Evolutionary conservation across 2,329 filamentous ascomycete genomes (phyloP).

Genomic region (Chalaropsis thielavioides): DNA sequence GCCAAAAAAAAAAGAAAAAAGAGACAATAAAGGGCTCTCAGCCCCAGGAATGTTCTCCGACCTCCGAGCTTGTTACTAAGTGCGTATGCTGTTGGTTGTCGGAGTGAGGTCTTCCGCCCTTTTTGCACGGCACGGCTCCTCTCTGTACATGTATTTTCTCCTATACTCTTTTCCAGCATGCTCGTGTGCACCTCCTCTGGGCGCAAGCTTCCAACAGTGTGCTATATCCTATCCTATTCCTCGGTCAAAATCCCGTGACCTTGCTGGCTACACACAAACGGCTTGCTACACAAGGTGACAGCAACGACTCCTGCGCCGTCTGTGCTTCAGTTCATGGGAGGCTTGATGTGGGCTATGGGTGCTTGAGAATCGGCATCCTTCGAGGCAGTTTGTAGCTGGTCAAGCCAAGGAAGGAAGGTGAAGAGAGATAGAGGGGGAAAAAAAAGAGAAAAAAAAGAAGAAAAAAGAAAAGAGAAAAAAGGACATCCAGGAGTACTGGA

Average conservation of each 20-base stretch:
- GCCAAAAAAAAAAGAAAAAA: background rate
- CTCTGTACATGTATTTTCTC: too few species aligned
- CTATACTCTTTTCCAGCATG: too few species aligned
- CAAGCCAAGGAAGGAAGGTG: too few species aligned
- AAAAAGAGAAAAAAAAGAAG: too few species aligned
- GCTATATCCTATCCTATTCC: background rate
- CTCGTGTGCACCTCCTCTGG: background rate
- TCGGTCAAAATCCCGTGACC: background rate
- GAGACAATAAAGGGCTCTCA: background rate
- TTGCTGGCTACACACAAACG: background rate
- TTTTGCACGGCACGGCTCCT: background rate
- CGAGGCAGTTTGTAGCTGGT: background rate
- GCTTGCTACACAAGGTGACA: background rate
- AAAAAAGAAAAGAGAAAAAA: too few species aligned
- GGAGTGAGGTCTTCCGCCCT: background rate
- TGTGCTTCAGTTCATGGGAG: slow-evolving; percentile 5
- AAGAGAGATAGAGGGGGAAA: too few species aligned
- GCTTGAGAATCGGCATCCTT: background rate
- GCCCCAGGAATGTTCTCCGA: background rate
- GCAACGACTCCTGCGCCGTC: background rate
- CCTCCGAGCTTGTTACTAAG: background rate
- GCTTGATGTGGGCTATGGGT: background rate
- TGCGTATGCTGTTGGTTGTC: background rate
- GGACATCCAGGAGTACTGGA: too few species aligned
- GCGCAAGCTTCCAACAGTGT: background rate